Evolutionary conservation across 805 yeast genomes (phyloP), one percentile per base, ranked within the genome.

Genomic region (Monosporozyma yasuniensis): DNA sequence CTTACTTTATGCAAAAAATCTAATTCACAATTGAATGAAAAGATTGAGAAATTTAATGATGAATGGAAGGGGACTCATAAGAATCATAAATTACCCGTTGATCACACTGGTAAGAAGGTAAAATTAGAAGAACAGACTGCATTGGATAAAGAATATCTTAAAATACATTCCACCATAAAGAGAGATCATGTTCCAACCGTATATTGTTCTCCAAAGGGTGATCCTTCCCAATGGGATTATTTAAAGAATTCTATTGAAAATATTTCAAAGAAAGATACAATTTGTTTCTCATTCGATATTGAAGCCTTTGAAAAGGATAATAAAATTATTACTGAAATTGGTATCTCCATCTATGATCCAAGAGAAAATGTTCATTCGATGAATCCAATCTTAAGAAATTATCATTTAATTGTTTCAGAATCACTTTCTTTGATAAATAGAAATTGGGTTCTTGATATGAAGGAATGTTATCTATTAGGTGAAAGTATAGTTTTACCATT

Each of bases 321-420:
- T 12, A 57, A 66, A 19, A 50, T 63, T 7, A 67, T 80, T 7
- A 79, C 83, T 0, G 85, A 80, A 56, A 72, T 80, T 44, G 85
- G 85, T 1, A 67, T 80, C 1, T 66, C 80, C 4, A 73, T 80
- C 2, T 78, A 72, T 58, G 83, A 80, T 54, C 84, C 84, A 4
- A 58, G 75, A 22, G 69, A 64, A 41, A 80, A 78, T 51, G 18
- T 42, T n/a, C 41, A 54, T 14, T 59, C 77, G 0, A 52, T 71
- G 32, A 54, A 67, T 1, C 82, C 82, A 2, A 50, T 64, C 6
- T 62, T 74, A 23, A 65, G 67, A 21, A 73, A 72, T 48, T 65
- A 66, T 47, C 77, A 72, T 50, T 66, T 80, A 8, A 63, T 77
- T 3, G 69, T 79, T 3, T 57, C 67, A 21, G 86, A 80, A 54